Conservation (phyloP, 169 alveolate species). For the Eimeria maxima region DNA sequence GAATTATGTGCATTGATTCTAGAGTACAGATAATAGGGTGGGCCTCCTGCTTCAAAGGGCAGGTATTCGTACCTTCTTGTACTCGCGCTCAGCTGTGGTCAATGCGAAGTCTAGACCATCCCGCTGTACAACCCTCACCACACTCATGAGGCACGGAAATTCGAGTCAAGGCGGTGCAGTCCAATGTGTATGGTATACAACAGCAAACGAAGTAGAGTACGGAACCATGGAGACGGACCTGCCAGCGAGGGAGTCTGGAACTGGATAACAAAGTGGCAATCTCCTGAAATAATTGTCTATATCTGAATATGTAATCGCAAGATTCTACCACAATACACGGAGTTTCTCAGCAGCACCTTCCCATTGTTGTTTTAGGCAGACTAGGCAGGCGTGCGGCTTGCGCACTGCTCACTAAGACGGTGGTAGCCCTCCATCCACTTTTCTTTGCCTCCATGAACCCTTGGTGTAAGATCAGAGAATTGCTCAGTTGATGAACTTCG, state of each 20-base stretch:
- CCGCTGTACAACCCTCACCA: conserved; percentile 45
- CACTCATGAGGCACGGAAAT: not conserved
- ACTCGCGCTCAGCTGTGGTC: not conserved
- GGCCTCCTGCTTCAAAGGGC: not conserved
- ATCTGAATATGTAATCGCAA: not conserved
- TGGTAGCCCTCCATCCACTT: conserved; percentile 53
- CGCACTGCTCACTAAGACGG: conserved; percentile 49
- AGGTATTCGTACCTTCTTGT: not conserved
- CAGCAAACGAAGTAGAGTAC: not conserved
- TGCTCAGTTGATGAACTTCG: not conserved
- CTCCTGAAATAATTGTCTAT: conserved; percentile 7
- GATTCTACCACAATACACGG: not conserved
- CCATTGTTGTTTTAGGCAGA: not conserved
- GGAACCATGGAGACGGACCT: conserved; percentile 2
- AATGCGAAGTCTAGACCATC: not conserved
- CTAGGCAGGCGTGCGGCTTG: not conserved
- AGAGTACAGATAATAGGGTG: not conserved
- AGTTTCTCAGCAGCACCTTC: not conserved
- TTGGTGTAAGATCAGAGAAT: not conserved
- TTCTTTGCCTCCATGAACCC: not conserved
- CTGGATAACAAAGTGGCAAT: not conserved
- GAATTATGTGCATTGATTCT: not conserved
- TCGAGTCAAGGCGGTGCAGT: not conserved
- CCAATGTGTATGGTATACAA: not conserved
- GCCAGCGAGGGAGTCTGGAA: conserved; percentile 69